phyloP scores from a whole-genome alignment of 2,329 filamentous ascomycete species.

The Curvularia verruculosa region DNA sequence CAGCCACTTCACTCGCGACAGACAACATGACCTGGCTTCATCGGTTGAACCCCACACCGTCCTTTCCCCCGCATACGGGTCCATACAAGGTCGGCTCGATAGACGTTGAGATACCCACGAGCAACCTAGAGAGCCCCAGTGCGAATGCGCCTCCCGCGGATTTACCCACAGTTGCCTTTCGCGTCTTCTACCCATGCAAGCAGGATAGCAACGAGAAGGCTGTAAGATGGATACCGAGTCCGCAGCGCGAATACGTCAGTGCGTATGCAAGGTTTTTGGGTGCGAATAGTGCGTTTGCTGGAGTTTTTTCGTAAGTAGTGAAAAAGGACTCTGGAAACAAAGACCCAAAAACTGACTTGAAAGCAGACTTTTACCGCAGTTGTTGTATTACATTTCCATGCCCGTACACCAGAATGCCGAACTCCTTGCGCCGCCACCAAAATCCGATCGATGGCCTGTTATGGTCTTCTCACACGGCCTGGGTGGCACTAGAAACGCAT shows the following conservation, averaged over 20 bases:
- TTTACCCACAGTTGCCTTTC: constrained; percentile 75
- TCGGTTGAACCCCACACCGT: constrained; percentile 69
- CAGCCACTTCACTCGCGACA: constrained; percentile 13
- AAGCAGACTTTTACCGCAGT: constrained; percentile 68
- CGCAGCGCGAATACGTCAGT: constrained; percentile 74
- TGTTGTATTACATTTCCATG: constrained; percentile 75
- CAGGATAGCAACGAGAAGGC: constrained; percentile 56
- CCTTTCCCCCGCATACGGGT: constrained; percentile 76
- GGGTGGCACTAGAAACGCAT: constrained; percentile 80
- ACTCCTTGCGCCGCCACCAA: constrained; percentile 58
- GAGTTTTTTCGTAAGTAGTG: constrained; percentile 47
- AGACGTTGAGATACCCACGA: constrained; percentile 78
- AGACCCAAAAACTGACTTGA: background rate
- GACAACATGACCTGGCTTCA: constrained; percentile 51
- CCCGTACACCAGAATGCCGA: constrained; percentile 74
- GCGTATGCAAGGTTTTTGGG: constrained; percentile 81
- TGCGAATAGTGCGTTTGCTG: constrained; percentile 58
- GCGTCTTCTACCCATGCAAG: constrained; percentile 75
- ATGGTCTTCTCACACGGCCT: constrained; percentile 87
- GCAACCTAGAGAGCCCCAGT: constrained; percentile 54
- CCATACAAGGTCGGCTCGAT: constrained; percentile 79
- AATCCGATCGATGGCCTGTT: constrained; percentile 72
- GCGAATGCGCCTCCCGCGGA: constrained; percentile 60
- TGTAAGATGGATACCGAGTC: constrained; percentile 78
- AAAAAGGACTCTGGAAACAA: background rate